Base-by-base conservation (phyloP, 441 rosid species). In the Pelargonium hybrid region DNA sequence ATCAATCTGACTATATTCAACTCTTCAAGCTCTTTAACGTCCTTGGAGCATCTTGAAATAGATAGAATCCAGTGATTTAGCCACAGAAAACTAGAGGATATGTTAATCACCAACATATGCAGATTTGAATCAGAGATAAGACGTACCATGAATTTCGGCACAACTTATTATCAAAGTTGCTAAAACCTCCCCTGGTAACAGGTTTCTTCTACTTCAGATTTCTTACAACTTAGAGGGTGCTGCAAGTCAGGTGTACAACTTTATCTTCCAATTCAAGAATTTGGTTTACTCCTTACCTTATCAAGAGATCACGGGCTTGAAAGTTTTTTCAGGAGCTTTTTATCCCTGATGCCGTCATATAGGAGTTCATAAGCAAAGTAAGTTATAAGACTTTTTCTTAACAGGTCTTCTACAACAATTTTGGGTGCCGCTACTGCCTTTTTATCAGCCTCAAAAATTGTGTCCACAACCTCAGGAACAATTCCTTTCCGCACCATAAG, bases 341-440 rank as follows among this genome's bases (percentile, higher is more conserved):
- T 94, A 78, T 94, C 88, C 81, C 87, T 82, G 75, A 92, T 84
- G 39, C 94, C 98, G 81, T 92, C 96, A 69, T 86, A 87, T 14
- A 94, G 87, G 76, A 94, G 92, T 74, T 92, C 93, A 9, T 92
- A 92, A 3, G 98, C 86, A 80, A 78, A 88, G 75, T 92, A 92
- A 20, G 94, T 92, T 82, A 94, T 86, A 69, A 83, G 79, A 69
- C 90, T 81, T 80, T 85, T 90, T 84, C 84, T 94, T 87, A 94
- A 82, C 79, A 94, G 79, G 77, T 88, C 90, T 80, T 94, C 97
- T 81, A 92, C 86, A 47, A 90, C 80, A 70, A 91, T 90, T 87
- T 94, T 92, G 29, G 97, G 98, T 50, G 96, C 93, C 10, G 95
- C 98, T 69, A 88, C 82, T 69, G 80, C 89, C 83, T 69, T 94